Evolutionary conservation across 1,139 yeast species (phyloP).

Genomic region (Geotrichum reessii): DNA sequence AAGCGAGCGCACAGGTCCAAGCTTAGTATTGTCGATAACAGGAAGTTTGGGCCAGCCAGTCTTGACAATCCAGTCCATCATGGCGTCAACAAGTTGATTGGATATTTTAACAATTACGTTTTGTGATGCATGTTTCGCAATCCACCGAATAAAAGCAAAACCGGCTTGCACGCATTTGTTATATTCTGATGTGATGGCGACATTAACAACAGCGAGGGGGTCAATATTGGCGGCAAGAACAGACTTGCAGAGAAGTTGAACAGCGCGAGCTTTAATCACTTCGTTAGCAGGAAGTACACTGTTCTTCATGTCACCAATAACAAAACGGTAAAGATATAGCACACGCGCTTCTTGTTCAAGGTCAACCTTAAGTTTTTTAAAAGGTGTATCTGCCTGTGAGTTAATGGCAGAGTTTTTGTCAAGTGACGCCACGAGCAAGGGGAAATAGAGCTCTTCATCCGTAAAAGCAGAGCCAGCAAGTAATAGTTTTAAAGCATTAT

Average conservation of each 20-base stretch:
- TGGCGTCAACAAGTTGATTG: slow-evolving; percentile 19
- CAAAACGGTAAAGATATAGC: slow-evolving; percentile 42
- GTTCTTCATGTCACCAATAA: slow-evolving; percentile 35
- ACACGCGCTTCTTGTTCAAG: slow-evolving; percentile 47
- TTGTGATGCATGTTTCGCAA: slow-evolving; percentile 30
- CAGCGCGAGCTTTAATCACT: slow-evolving; percentile 53
- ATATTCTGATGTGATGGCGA: slow-evolving; percentile 54
- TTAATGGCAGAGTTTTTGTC: slow-evolving; percentile 54
- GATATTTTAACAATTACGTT: slow-evolving; percentile 23
- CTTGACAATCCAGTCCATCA: slow-evolving; percentile 29
- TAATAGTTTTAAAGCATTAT: slow-evolving; percentile 40
- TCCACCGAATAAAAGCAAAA: slow-evolving; percentile 58
- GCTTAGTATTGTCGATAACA: slow-evolving; percentile 28
- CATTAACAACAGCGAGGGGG: slow-evolving; percentile 40
- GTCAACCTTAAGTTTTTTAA: slow-evolving; percentile 50
- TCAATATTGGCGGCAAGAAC: slow-evolving; percentile 40
- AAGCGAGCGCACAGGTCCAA: slow-evolving; percentile 46
- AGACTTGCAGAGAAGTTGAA: slow-evolving; percentile 51
- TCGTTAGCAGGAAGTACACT: slow-evolving; percentile 50
- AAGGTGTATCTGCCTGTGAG: slow-evolving; percentile 46
- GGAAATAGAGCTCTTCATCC: slow-evolving; percentile 34
- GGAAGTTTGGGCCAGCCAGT: slow-evolving; percentile 36
- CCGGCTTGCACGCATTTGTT: slow-evolving; percentile 47
- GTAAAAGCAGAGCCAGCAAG: slow-evolving; percentile 37
- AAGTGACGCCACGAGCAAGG: slow-evolving; percentile 56